A percentile compares a stretch with the other conserved stretches of the same genome.
Conservation (phyloP, 2,329 filamentous ascomycete species). For the Verruconis gallopava region DNA sequence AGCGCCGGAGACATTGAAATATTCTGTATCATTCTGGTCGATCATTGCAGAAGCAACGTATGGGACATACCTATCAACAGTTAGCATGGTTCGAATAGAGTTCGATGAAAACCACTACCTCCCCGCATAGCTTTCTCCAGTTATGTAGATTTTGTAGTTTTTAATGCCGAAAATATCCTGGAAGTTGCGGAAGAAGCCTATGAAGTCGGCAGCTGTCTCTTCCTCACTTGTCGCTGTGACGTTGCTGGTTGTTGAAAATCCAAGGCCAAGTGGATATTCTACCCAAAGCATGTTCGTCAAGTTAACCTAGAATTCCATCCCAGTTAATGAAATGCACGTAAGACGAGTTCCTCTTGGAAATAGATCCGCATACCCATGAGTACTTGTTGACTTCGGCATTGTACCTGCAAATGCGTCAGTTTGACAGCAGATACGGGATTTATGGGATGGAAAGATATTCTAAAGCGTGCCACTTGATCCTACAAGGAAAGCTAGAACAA, state of each 20-base stretch:
- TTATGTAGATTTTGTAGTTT: conserved; percentile 15
- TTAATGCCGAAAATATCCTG: conserved; percentile 15
- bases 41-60: conserved; percentile 14
- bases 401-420: too few relatives aligned
- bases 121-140: conserved; percentile 15
- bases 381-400: conserved; percentile 13
- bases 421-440: too few relatives aligned
- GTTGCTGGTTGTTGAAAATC: conserved; percentile 13
- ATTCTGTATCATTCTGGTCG: conserved; percentile 21
- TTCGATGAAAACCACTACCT: too few relatives aligned
- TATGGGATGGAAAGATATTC: too few relatives aligned
- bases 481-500: too few relatives aligned
- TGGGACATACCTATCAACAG: conserved; percentile 15
- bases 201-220: conserved; percentile 14
- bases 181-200: conserved; percentile 15
- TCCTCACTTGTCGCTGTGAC: conserved; percentile 15
- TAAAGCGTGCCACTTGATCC: too few relatives aligned
- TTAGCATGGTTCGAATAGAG: too few relatives aligned
- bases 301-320: conserved; percentile 14
- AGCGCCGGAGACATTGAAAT: conserved; percentile 12
- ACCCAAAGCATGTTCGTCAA: conserved; percentile 16
- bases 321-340: conserved; percentile 11
- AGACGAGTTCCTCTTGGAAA: too few relatives aligned
- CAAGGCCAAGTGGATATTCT: conserved; percentile 14
- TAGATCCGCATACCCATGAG: too few relatives aligned